Percentiles rank a stretch among this genome's conserved stretches.
Evolutionary conservation across 257 asterid genomes (phyloP).

Genomic region (Capsicum rhomboideum): DNA sequence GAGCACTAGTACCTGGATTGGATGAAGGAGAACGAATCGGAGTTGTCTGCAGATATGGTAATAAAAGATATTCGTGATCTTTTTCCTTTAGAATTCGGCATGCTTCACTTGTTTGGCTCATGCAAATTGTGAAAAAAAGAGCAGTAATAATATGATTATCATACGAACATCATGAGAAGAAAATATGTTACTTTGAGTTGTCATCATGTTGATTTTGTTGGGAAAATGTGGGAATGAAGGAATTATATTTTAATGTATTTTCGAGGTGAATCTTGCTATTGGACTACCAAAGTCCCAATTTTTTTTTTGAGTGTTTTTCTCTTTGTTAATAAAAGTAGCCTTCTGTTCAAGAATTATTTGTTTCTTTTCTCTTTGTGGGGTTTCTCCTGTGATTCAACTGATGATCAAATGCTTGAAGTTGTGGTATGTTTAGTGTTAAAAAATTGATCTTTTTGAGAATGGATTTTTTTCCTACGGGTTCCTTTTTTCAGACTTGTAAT

Average conservation of each 20-base stretch:
- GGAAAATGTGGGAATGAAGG: neutral
- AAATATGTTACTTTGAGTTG: neutral
- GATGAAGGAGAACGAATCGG: neutral
- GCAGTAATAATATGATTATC: neutral
- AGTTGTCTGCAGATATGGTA: neutral
- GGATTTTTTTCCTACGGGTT: too few relatives aligned
- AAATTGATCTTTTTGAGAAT: neutral
- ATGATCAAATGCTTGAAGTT: neutral
- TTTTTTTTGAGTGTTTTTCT: too few relatives aligned
- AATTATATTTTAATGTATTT: neutral
- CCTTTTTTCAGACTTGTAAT: too few relatives aligned
- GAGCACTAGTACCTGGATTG: neutral
- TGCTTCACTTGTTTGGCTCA: neutral
- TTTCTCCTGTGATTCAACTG: neutral
- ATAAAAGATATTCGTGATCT: neutral
- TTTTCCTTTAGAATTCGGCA: neutral
- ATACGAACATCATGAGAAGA: neutral
- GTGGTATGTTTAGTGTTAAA: neutral
- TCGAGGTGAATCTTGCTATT: too few relatives aligned
- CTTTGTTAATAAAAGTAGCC: neutral
- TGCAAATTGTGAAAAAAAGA: neutral
- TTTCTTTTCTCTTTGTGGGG: neutral
- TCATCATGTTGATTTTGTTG: neutral
- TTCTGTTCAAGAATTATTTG: neutral
- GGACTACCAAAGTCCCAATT: too few relatives aligned